These are phyloP conservation scores for Trichoderma sp. DNA, from an alignment of 2,329 filamentous ascomycete genomes.

Conservation along the genomic window DNA sequence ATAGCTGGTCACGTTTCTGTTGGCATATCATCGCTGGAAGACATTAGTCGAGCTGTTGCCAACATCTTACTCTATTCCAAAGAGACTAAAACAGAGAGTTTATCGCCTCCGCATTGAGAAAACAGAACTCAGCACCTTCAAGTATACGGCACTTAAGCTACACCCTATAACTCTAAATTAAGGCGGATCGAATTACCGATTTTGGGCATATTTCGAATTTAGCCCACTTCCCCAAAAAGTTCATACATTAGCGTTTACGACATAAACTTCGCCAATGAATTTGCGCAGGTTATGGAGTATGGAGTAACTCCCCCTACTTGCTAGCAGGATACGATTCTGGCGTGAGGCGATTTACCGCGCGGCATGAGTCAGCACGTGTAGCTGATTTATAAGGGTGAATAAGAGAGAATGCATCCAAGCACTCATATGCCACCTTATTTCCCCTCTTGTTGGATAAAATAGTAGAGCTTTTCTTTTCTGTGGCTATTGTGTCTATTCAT, in stretches of 20 bases:
- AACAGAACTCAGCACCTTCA: neutral
- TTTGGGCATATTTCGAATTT: neutral
- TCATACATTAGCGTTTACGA: neutral
- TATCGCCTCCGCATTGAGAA: neutral
- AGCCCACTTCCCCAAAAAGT: neutral
- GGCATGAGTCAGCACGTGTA: constrained; percentile 3
- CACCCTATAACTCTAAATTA: neutral
- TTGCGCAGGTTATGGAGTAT: neutral
- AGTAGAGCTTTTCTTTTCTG: neutral
- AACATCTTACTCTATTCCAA: neutral
- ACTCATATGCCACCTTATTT: neutral
- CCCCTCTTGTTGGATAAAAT: neutral
- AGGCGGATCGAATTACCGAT: neutral
- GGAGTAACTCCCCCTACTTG: neutral
- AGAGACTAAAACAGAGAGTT: neutral
- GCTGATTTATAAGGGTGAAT: neutral
- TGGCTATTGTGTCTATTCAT: neutral
- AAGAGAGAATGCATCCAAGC: neutral
- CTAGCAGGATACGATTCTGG: neutral
- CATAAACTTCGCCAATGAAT: neutral
- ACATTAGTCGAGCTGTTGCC: neutral
- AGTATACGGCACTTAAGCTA: neutral
- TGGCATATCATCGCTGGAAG: neutral
- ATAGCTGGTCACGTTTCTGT: neutral
- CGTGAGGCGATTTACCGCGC: neutral